phyloP scores from a whole-genome alignment of 2,329 filamentous ascomycete species.

The Colletotrichum coccodes region DNA sequence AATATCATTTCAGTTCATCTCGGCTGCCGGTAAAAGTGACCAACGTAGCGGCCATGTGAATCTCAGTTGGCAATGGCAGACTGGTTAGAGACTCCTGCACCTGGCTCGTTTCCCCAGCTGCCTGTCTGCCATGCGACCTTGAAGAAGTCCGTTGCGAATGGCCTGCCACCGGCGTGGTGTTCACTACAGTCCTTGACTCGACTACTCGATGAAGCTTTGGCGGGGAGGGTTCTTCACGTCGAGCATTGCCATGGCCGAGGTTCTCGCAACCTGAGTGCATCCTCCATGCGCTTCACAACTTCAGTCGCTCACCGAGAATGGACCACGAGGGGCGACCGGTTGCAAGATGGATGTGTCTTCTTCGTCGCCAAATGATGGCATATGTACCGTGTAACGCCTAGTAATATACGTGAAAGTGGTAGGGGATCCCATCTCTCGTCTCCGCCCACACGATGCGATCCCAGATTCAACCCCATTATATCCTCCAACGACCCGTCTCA shows the following conservation, averaged over 20 bases:
- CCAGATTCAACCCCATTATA: background rate
- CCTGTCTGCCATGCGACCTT: background rate
- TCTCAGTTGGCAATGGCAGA: background rate
- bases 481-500: background rate
- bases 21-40: background rate
- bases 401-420: slow-evolving; percentile 4
- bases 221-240: too few species aligned
- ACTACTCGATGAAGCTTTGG: too few species aligned
- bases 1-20: background rate
- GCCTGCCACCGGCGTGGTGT: too few species aligned
- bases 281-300: too few species aligned
- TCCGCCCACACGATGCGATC: background rate
- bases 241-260: too few species aligned
- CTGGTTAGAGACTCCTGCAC: background rate
- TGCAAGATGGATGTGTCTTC: background rate
- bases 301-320: too few species aligned
- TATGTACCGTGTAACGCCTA: slow-evolving; percentile 4
- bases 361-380: background rate
- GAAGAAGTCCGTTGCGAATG: too few species aligned
- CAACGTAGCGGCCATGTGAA: background rate
- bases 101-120: background rate
- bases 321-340: background rate
- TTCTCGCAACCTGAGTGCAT: too few species aligned
- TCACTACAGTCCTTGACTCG: too few species aligned
- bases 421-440: background rate